These are phyloP conservation scores for Vickermania ingenoplastis DNA, from an alignment of 208 protist genomes.

Conservation along the genomic window DNA sequence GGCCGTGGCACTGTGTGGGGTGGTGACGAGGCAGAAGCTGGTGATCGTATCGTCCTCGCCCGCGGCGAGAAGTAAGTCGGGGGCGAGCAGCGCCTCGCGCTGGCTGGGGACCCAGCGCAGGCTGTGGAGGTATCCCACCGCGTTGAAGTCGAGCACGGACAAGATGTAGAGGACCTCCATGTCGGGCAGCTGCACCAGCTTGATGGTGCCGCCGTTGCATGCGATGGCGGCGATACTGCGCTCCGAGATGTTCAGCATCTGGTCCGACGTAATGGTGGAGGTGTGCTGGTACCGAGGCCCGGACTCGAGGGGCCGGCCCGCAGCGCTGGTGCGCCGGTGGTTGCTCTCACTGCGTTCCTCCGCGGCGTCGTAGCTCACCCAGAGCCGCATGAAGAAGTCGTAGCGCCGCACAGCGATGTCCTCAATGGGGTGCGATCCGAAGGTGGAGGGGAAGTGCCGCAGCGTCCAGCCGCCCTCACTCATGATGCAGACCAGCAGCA, in stretches of 20 bases:
- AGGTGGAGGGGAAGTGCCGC: slow-evolving; percentile 30
- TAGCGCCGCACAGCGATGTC: slow-evolving; percentile 45
- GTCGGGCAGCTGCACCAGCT: slow-evolving; percentile 36
- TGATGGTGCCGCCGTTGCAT: slow-evolving; percentile 50
- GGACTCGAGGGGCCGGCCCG: neutral
- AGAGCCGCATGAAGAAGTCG: slow-evolving; percentile 55
- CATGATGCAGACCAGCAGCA: slow-evolving; percentile 57
- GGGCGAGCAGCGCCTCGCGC: slow-evolving; percentile 20
- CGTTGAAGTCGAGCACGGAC: slow-evolving; percentile 44
- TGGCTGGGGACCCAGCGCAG: slow-evolving; percentile 49
- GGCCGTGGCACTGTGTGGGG: neutral
- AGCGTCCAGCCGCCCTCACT: slow-evolving; percentile 42
- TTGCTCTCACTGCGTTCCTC: neutral
- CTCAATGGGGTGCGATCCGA: slow-evolving; percentile 38
- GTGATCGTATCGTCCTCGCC: slow-evolving; percentile 76
- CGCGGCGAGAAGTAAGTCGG: slow-evolving; percentile 57
- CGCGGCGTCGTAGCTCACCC: slow-evolving; percentile 20
- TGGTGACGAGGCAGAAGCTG: slow-evolving; percentile 32
- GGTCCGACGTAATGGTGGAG: slow-evolving; percentile 7
- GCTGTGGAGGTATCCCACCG: slow-evolving; percentile 54
- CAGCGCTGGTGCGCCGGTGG: neutral
- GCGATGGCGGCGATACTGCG: slow-evolving; percentile 46
- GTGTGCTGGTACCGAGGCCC: neutral
- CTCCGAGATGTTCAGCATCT: slow-evolving; percentile 26
- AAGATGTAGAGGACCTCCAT: slow-evolving; percentile 42